phyloP scores from a whole-genome alignment of 1,284 basidiomycete genomes.

The Puccinia coronata region DNA sequence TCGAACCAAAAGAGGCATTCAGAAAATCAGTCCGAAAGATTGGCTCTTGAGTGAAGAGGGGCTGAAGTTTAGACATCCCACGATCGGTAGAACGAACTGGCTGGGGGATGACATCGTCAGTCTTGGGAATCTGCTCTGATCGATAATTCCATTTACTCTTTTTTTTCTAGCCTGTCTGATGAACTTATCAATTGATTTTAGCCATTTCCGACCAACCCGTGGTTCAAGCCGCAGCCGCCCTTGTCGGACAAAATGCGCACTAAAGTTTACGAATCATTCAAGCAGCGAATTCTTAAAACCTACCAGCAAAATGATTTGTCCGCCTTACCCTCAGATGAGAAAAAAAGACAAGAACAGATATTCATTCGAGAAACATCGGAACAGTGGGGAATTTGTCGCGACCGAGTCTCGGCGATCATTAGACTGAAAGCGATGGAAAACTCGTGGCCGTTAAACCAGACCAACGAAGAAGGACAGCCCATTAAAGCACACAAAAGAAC shows the following conservation, averaged over 20 bases:
- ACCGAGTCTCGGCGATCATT: constrained; percentile 75
- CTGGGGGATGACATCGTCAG: constrained; percentile 54
- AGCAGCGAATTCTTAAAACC: constrained; percentile 26
- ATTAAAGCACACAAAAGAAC: constrained; percentile 26
- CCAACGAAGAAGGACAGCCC: constrained; percentile 6
- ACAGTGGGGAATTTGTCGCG: constrained; percentile 69
- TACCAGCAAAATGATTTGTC: constrained; percentile 1
- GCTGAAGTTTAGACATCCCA: constrained; percentile 51
- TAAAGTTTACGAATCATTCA: constrained; percentile 61
- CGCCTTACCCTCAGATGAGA: constrained; percentile 18
- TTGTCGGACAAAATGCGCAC: constrained; percentile 67
- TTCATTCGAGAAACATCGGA: constrained; percentile 66
- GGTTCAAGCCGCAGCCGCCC: constrained; percentile 74
- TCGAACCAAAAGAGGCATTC: constrained; percentile 37
- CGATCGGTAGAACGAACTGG: constrained; percentile 53
- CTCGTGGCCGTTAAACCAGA: constrained; percentile 61
- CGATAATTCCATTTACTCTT: background rate
- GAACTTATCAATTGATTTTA: constrained; percentile 48
- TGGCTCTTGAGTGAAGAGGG: constrained; percentile 51
- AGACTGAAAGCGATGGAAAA: constrained; percentile 74
- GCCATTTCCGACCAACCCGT: constrained; percentile 78
- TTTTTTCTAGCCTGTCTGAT: background rate
- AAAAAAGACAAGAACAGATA: constrained; percentile 32
- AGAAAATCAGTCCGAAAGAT: constrained; percentile 30
- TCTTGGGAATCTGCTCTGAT: constrained; percentile 6